Percentiles rank a stretch among this genome's conserved stretches.
Conservation (phyloP, 768 basidiomycete species). For the Cytidiella melzeri region DNA sequence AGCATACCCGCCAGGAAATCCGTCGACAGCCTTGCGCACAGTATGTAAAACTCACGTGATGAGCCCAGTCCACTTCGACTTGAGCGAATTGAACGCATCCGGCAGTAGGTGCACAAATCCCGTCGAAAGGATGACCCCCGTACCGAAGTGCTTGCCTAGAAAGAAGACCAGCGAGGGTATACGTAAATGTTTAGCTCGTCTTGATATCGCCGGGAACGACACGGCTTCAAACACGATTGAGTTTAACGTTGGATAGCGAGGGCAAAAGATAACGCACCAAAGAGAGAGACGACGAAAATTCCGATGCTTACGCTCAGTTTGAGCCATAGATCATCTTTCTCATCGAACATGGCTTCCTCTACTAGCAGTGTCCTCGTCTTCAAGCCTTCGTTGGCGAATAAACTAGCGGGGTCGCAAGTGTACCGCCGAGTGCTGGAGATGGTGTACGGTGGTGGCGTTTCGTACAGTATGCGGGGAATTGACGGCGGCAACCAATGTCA, state of each 20-base stretch:
- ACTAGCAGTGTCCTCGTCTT: no score
- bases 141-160: constrained; percentile 85
- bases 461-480: no score
- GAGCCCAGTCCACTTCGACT: constrained; percentile 56
- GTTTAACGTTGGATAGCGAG: not conserved
- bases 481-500: no score
- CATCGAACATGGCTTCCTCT: no score
- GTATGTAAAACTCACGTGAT: constrained; percentile 73
- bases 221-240: constrained; percentile 40
- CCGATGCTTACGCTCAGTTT: constrained; percentile 36
- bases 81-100: constrained; percentile 52
- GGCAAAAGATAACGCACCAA: constrained; percentile 38
- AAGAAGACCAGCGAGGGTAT: constrained; percentile 72
- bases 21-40: no score
- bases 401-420: no score
- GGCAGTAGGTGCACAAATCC: constrained; percentile 79
- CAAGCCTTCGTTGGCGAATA: no score
- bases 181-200: constrained; percentile 42
- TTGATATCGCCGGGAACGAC: constrained; percentile 65
- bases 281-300: constrained; percentile 57
- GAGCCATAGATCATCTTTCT: not conserved
- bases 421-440: no score
- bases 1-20: no score
- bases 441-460: no score
- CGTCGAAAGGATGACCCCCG: constrained; percentile 78